Base-by-base conservation (phyloP, 495 filamentous ascomycete genomes). In the Ramalina peruviana region DNA sequence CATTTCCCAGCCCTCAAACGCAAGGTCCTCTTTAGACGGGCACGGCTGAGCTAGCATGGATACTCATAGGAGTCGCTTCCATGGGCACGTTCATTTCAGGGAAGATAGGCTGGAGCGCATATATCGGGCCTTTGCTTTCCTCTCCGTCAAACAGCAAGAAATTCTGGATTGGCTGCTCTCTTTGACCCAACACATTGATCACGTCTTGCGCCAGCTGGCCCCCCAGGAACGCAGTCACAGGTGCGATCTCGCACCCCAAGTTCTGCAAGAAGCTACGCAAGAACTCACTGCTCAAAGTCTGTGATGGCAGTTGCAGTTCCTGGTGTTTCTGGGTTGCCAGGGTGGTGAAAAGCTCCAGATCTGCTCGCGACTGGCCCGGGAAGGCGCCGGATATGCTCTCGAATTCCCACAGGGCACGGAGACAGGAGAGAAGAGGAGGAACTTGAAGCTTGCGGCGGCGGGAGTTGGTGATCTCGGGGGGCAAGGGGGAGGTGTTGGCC, bases 121-220 rank as follows among this genome's bases (percentile, higher is more conserved):
- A 92, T 49, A 94, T 81, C 4, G 80, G 81, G 0, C 81, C 85
- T 45, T 82, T 74, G 60, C 79, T 82, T 47, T 72, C 76, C 56
- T 86, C 85, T 2, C 88, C 92, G 63, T 96, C 87, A 61, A 97
- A 94, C 11, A 97, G 67, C 33, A 94, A 72, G 59, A 96, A 78
- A 61, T 98, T 98, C 70, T 97, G 93, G 15, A 97, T 76, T 3
- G 92, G 92, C 63, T 97, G 92, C 67, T 96, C 87, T 39, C 85
- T 75, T 54, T 80, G 75, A 20, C 88, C 86, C 9, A 97, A 75
- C 36, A 96, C 89, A 54, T 96, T 97, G 65, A 98, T 97, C 17
- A 94, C 87, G 61, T 98, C 92, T 67, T 98, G 92, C 3, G 90
- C 88, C 4, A 98, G 71, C 59, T 85, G 78, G 1, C 88, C 92